A percentile compares a stretch with the other conserved stretches of the same genome.
Evolutionary conservation across 352 stramenopile genomes (phyloP).

Genomic region (Albugo candida): DNA sequence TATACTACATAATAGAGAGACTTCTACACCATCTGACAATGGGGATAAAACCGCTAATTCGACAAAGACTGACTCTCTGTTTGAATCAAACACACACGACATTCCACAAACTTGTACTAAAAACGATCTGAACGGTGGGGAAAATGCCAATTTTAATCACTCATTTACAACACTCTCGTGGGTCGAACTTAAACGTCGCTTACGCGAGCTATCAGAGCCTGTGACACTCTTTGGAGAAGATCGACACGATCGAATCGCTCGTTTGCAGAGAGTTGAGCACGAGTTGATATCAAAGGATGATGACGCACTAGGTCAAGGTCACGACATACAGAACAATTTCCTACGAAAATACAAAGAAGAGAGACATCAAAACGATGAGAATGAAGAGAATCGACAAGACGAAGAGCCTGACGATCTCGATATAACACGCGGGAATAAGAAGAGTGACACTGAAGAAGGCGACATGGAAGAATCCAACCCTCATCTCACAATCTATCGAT

Average conservation of each 20-base stretch:
- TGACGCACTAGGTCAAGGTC: constrained; percentile 43
- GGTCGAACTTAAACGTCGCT: constrained; percentile 53
- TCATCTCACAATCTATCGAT: constrained; percentile 69
- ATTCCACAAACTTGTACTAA: neutral
- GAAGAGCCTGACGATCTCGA: neutral
- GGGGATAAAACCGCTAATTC: neutral
- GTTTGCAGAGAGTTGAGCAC: constrained; percentile 47
- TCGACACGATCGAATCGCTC: constrained; percentile 27
- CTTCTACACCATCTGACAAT: neutral
- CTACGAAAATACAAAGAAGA: constrained; percentile 19
- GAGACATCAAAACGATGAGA: constrained; percentile 18
- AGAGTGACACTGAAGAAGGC: constrained; percentile 6
- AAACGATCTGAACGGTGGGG: neutral
- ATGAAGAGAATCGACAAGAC: constrained; percentile 1
- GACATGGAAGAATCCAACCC: constrained; percentile 21
- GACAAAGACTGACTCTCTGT: neutral
- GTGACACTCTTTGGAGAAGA: constrained; percentile 81
- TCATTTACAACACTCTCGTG: constrained; percentile 23
- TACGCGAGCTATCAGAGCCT: constrained; percentile 63
- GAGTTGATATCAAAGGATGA: constrained; percentile 40
- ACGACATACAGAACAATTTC: constrained; percentile 67
- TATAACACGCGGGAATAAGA: neutral
- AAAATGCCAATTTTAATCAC: constrained; percentile 4
- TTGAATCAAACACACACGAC: neutral
- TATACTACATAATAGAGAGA: constrained; percentile 14